A percentile compares a stretch with the other conserved stretches of the same genome.
Conservation (phyloP, 305 asterid genomes). For the Plantago coronopus region DNA sequence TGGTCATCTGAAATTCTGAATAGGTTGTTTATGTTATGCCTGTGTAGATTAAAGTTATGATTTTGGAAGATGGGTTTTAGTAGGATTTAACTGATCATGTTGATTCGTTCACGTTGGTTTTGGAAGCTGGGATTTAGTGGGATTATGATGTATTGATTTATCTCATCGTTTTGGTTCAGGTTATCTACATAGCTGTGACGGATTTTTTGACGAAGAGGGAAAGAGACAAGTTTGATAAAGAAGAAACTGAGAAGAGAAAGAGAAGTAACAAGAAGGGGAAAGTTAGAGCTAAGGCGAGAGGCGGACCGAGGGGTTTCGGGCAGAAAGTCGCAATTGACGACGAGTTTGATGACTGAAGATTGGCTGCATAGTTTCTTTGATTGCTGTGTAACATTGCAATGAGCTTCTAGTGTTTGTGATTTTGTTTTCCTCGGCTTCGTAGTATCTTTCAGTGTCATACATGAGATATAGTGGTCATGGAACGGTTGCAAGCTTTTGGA, state of each 20-base stretch:
- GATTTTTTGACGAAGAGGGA: conserved; percentile 88
- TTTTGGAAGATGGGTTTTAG: conserved; percentile 13
- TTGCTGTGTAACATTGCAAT: too few species aligned
- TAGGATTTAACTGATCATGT: too few species aligned
- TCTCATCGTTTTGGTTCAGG: conserved; percentile 30
- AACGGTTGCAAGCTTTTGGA: too few species aligned
- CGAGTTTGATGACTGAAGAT: conserved; percentile 22
- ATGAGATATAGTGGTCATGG: too few species aligned
- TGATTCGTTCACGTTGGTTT: too few species aligned
- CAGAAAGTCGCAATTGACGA: conserved; percentile 52
- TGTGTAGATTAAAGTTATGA: conserved; percentile 4
- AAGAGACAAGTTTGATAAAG: conserved; percentile 68
- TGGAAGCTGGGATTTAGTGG: too few species aligned
- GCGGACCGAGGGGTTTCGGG: conserved; percentile 83
- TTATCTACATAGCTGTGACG: conserved; percentile 75
- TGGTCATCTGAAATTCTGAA: too few species aligned
- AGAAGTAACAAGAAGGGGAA: conserved; percentile 48
- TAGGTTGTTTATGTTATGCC: too few species aligned
- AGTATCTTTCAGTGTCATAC: too few species aligned
- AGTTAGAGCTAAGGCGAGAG: conserved; percentile 40
- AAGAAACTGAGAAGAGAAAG: conserved; percentile 67
- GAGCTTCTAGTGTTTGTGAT: too few species aligned
- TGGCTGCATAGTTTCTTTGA: background rate
- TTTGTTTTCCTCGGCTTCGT: too few species aligned
- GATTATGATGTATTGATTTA: too few species aligned